These are phyloP conservation scores for Pilobolus umbonatus DNA, from an alignment of 192 early-diverging fungal species.

Conservation along the genomic window DNA sequence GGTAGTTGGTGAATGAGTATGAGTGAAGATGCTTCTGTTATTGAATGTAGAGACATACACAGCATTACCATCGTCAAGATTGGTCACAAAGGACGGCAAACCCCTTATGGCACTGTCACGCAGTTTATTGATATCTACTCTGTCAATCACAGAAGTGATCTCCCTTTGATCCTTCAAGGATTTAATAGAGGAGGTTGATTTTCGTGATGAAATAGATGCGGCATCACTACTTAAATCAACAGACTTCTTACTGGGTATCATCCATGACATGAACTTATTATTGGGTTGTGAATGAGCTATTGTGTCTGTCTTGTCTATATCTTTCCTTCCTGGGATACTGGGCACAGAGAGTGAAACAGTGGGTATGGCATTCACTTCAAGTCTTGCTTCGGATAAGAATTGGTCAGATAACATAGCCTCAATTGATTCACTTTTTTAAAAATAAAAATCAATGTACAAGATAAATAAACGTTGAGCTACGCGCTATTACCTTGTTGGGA, in stretches of 20 bases:
- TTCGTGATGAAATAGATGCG: neutral
- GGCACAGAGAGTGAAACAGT: too few relatives aligned
- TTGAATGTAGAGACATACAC: too few relatives aligned
- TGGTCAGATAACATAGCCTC: constrained; percentile 45
- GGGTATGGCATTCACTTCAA: neutral
- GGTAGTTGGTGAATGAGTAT: too few relatives aligned
- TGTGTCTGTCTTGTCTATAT: neutral
- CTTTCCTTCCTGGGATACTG: too few relatives aligned
- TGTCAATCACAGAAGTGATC: too few relatives aligned
- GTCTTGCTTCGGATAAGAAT: constrained; percentile 35
- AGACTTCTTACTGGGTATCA: constrained; percentile 2
- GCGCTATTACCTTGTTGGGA: constrained; percentile 41
- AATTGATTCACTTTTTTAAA: constrained; percentile 40
- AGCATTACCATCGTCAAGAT: too few relatives aligned
- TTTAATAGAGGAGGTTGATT: neutral
- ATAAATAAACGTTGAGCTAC: neutral
- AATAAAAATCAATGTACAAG: neutral
- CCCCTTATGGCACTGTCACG: constrained; percentile 26
- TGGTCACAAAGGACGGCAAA: neutral
- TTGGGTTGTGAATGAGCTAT: neutral
- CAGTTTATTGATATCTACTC: constrained; percentile 25
- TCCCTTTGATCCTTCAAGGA: neutral
- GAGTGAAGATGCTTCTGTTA: too few relatives aligned
- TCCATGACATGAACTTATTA: constrained; percentile 17
- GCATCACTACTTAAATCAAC: neutral